phyloP scores from a whole-genome alignment of 1,139 yeast species.

The Kodamaea anthophila region DNA sequence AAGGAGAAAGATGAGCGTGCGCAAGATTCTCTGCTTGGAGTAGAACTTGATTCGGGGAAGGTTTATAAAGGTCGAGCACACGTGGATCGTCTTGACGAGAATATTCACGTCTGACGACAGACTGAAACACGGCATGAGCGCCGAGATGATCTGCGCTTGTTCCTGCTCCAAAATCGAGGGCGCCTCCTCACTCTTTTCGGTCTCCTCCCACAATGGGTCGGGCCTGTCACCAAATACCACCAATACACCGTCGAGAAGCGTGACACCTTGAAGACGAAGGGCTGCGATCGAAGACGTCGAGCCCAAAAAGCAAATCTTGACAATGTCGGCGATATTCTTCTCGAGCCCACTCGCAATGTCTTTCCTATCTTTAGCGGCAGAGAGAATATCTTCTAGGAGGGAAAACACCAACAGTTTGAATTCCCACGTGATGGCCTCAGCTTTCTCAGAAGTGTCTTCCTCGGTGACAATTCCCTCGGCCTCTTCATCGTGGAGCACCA shows the following conservation, averaged over 20 bases:
- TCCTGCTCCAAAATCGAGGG: constrained; percentile 74
- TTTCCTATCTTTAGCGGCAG: constrained; percentile 34
- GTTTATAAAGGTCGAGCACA: constrained; percentile 70
- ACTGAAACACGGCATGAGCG: constrained; percentile 84
- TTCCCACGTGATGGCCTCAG: constrained; percentile 67
- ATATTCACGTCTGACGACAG: constrained; percentile 67
- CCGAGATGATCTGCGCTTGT: constrained; percentile 90
- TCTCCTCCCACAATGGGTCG: constrained; percentile 71
- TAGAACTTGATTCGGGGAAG: constrained; percentile 42
- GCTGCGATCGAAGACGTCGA: constrained; percentile 65
- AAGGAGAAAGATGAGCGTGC: constrained; percentile 59
- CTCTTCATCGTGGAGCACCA: constrained; percentile 42
- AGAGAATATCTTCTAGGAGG: constrained; percentile 48
- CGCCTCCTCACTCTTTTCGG: constrained; percentile 10
- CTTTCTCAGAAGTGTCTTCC: constrained; percentile 29
- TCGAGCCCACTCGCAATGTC: constrained; percentile 39
- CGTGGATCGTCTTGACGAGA: constrained; percentile 72
- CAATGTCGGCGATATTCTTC: constrained; percentile 58
- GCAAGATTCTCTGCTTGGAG: constrained; percentile 56
- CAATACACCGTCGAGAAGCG: constrained; percentile 43
- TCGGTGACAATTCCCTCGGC: constrained; percentile 38
- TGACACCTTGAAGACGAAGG: constrained; percentile 61
- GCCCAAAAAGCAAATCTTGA: constrained; percentile 78
- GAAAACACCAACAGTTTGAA: constrained; percentile 59
- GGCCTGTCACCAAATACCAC: constrained; percentile 47